Base-by-base conservation (phyloP, 1,284 basidiomycete genomes). In the Cystobasidium slooffiae region DNA sequence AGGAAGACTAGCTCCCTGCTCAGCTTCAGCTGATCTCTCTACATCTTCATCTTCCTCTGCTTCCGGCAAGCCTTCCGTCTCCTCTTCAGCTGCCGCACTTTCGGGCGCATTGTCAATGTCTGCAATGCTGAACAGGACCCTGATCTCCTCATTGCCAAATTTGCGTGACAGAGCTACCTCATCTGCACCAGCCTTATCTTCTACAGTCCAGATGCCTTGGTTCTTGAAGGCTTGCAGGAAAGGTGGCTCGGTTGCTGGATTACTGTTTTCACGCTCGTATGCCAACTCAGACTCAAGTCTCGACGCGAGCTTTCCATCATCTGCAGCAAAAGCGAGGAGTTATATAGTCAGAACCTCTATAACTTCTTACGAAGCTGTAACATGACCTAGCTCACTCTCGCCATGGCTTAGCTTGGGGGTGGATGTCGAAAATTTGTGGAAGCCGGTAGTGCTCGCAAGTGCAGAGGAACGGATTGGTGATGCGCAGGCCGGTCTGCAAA, bases 111-210 rank as follows among this genome's bases (percentile, higher is more conserved):
- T 82, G 81, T 88, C 87, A 70, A 92, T 85, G 81, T 93, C 92
- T 24, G 90, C 88, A 78, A 92, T 90, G 66, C 91, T 92, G 86
- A 94, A 93, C 83, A 92, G 88, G 79, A 92, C 80, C 22, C 89
- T 89, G 81, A 94, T 87, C 77, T 85, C 87, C 84, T 99, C 95
- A 81, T 93, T 94, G 77, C 94, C 95, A 82, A 94, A 98, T 78
- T 89, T 89, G 76, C 95, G 88, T 43, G 85, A 86, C 44, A 99
- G 84, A 22, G 87, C 84, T 47, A 98, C 88, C 82, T 97, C 95
- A 82, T 97, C 95, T 59, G 88, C 87, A 44, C 90, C 92, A 7
- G 85, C 78, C 41, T 83, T 82, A 81, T 97, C 93, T 77, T 88
- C 85, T 78, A 98, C 87, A 88, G 84, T 83, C 93, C 95, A 97